Base-by-base conservation (phyloP, 805 yeast species). In the Yarrowia alimentaria region DNA sequence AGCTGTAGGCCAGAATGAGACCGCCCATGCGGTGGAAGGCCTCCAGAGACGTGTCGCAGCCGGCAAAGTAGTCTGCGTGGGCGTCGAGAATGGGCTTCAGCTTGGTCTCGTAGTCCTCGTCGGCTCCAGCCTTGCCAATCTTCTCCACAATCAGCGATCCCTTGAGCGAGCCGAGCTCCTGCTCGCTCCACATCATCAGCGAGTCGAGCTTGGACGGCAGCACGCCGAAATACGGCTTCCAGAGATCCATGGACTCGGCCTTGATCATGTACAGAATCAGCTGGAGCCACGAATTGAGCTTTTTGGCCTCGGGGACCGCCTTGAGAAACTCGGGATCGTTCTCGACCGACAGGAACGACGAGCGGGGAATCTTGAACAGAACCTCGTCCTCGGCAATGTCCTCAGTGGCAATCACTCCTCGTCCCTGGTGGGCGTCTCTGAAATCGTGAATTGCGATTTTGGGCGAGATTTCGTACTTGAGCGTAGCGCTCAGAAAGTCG, bases 1-100 rank as follows among this genome's bases (percentile, higher is more conserved):
- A 91, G 0, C 95, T 85, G 60, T 91, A 91, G 0, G 96, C 77
- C 87, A 89, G 79, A 38, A 93, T 85, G 12, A 85, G 67, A 31
- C 88, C 80, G 0, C 95, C 97, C 54, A 85, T 78, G 28, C 74
- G 68, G 57, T 81, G 82, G 63, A 85, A 93, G 9, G 76, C 78
- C 2, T 77, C 81, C 34, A 78, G 61, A 1, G 83, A 65, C 1
- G 75, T 64, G 8, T 63, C 62, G 3, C 54, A 54, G n/a, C 45
- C 53, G 13, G 34, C 38, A 34, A 64, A 53, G 19, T 54, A 53
- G 2, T 53, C 61, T 2, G 56, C 45, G 13, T 34, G 52, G 13
- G 13, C 61, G 55, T 34, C 68, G 54, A 56, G 72, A 51, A 55
- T 67, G 65, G 79, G 70, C 8, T 77, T 72, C 30, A 73, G 68